Base-by-base conservation (phyloP, 495 filamentous ascomycete species). In the Glarea lozoyensis region DNA sequence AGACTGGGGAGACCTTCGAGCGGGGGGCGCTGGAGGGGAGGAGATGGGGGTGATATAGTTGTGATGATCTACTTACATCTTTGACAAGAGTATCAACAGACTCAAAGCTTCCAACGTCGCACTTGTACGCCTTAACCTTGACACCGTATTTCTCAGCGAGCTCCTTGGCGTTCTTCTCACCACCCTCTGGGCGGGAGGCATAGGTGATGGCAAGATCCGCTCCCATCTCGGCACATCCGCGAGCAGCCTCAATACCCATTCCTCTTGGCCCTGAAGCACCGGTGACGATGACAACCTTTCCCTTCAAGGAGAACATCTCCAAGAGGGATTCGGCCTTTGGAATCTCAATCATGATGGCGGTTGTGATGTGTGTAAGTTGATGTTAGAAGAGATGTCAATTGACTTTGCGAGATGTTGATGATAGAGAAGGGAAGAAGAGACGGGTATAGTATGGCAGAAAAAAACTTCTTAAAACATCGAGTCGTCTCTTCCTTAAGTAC, bases 241-340 rank as follows among this genome's bases (percentile, higher is more conserved):
- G 79, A 1, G 81, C 81, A 36, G 80, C 79, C 59, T 84, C 81
- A 49, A 81, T 83, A 40, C 81, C 81, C 68, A 86, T 86, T 24
- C 81, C 81, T 19, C 52, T 70, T 32, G 80, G 65, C 10, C 80
- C 81, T 27, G 80, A 82, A 34, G 80, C 81, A 44, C 81, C 81
- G 20, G 81, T 86, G 20, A 86, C 68, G 49, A 82, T 63, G 55
- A 83, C 79, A 43, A 80, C 76, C 63, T 82, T 83, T 68, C 80
- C 79, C 63, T 84, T 84, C 24, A 86, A 70, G 69, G 69, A 75
- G 59, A 86, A 66, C 57, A 82, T 70, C 60, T 86, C 80, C 51
- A 65, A 56, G 48, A 86, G 67, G 51, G 61, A 65, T 6, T 75
- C 63, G 58, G 71, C 61, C 49, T 73, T 56, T 55, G 80, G 78